Evolutionary conservation across 305 asterid species (phyloP), one percentile per base, ranked within the genome.

Genomic region (Rubia peregrina): DNA sequence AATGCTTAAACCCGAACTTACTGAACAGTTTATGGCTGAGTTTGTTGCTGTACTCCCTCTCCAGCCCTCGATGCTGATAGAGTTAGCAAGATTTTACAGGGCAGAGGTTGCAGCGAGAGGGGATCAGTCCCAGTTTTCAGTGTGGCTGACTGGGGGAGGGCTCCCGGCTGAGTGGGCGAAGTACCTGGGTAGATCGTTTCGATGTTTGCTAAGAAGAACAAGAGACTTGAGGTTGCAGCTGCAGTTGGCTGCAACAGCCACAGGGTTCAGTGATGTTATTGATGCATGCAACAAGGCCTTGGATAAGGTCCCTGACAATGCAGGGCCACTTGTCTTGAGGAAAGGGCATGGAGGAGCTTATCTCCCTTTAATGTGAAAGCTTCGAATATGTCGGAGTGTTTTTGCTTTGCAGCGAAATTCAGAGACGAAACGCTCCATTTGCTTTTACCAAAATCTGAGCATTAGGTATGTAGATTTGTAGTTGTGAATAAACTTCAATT

Each of bases 301-400:
- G 85, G 99, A 94, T 77, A 91, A 89, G 84, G 96, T 94, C 61
- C 99, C 96, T 26, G 99, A 94, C 73, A 89, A 79, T 73, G 98
- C 98, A 2, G 99, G 98, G 17, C 99, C 98, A 38, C 99, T 91
- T 75, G 92, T 94, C 76, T 77, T 94, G 84, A 89, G 98, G 81
- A 94, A 89, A 82, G 98, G 99, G 48, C 98, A 94, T 65, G 99
- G 99, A 55, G 99, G 99, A 65, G 98, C 84, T 22, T 94, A 94
- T 80, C 98, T 91, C 51, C 99, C 99, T 73, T 85, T 94, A 71
- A 94, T 94, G 99, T 94, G 56, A 84, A 82, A 74, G 44, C 72
- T 56, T 22, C 24, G 40, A 36, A 36, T 36, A 36, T 36, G 40
- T 36, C 7, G 40, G 14, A 57, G 30, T 22, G 36, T 42, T 46